Conservation (phyloP, 441 rosid species). For the Pelargonium fulgidum region DNA sequence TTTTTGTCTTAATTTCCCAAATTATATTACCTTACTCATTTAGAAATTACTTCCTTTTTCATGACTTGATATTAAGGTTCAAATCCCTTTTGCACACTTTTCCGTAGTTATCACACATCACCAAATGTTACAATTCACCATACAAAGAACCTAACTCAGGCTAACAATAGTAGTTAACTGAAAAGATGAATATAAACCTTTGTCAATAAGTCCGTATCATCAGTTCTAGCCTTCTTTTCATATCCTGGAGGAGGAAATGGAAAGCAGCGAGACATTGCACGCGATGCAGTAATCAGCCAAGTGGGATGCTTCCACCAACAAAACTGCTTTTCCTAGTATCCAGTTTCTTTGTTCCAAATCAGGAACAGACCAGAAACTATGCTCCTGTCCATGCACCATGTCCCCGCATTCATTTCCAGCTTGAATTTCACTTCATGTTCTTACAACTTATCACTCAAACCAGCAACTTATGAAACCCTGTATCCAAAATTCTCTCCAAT, state of each 20-base stretch:
- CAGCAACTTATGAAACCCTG: constrained; percentile 15
- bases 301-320: constrained; percentile 27
- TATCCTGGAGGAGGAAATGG: constrained; percentile 85
- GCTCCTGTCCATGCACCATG: constrained; percentile 60
- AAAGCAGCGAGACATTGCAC: constrained; percentile 85
- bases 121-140: background rate
- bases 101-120: background rate
- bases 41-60: background rate
- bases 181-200: constrained; percentile 44
- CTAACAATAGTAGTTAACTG: constrained; percentile 5
- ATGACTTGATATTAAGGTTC: background rate
- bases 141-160: background rate
- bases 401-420: constrained; percentile 50
- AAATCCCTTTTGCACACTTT: constrained; percentile 1
- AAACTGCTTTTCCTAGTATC: constrained; percentile 30
- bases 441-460: constrained; percentile 22
- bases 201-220: constrained; percentile 40
- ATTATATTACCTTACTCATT: background rate
- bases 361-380: constrained; percentile 52
- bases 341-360: constrained; percentile 44
- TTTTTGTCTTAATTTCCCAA: constrained; percentile 3
- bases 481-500: constrained; percentile 15
- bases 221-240: constrained; percentile 54
- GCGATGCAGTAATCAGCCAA: constrained; percentile 26
- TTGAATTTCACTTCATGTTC: constrained; percentile 32